Evolutionary conservation across 495 filamentous ascomycete species (phyloP).

Genomic region (Bacidia gigantensis): DNA sequence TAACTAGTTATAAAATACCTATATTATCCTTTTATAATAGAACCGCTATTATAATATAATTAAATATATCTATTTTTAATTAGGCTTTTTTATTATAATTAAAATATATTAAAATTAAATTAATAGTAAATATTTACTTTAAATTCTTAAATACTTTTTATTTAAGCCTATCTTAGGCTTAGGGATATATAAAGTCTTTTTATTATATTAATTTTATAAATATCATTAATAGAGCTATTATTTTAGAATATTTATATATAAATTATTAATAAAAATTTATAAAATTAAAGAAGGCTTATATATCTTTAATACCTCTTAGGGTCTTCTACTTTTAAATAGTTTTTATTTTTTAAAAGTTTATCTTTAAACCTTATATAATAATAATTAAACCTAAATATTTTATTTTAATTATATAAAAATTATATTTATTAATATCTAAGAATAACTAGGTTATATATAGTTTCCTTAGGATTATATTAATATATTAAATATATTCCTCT

Average conservation of each 20-base stretch:
- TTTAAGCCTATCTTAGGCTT: neutral
- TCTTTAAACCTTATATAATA: neutral
- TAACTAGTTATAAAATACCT: neutral
- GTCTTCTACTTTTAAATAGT: neutral
- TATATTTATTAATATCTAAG: neutral
- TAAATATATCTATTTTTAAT: neutral
- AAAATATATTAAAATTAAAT: neutral
- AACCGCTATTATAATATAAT: neutral
- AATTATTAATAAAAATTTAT: neutral
- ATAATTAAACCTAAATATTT: neutral
- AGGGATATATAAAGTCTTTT: neutral
- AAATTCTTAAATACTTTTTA: neutral
- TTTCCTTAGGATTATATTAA: neutral
- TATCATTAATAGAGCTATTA: neutral
- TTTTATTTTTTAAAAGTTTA: constrained; percentile 4
- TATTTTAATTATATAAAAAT: neutral
- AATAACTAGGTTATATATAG: neutral
- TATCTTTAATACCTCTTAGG: neutral
- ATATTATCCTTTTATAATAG: neutral
- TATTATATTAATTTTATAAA: neutral
- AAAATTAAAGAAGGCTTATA: neutral
- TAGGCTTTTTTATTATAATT: neutral
- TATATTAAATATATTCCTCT: constrained; percentile 1
- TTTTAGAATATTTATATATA: neutral
- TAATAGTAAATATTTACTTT: neutral